Percentiles rank a stretch among this genome's conserved stretches.
Evolutionary conservation across 208 protist genomes (phyloP).

Genomic region (Leishmania lainsoni): DNA sequence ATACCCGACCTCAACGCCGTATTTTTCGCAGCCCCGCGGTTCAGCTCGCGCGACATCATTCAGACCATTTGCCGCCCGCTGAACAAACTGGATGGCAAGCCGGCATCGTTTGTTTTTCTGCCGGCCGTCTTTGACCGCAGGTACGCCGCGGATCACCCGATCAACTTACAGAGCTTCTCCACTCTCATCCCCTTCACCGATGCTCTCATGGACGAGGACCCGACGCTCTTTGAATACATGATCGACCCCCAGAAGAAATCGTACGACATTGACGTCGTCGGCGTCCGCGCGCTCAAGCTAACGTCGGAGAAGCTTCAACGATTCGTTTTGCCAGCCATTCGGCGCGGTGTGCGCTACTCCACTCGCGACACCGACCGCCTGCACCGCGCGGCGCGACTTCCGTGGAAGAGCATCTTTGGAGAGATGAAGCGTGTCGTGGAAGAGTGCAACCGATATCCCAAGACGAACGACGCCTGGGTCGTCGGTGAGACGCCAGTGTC

Average conservation of each 20-base stretch:
- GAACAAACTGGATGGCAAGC: slow-evolving; percentile 62
- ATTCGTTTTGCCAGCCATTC: slow-evolving; percentile 74
- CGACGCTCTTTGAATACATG: slow-evolving; percentile 78
- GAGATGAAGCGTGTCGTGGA: slow-evolving; percentile 73
- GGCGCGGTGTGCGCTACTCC: slow-evolving; percentile 77
- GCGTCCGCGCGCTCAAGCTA: slow-evolving; percentile 62
- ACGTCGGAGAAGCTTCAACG: slow-evolving; percentile 53
- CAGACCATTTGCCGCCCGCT: slow-evolving; percentile 83
- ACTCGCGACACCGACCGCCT: slow-evolving; percentile 61
- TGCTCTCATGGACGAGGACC: slow-evolving; percentile 86
- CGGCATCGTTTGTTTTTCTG: slow-evolving; percentile 70
- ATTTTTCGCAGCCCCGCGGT: slow-evolving; percentile 77
- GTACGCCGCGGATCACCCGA: slow-evolving; percentile 49
- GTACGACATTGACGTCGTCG: slow-evolving; percentile 78
- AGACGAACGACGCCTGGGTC: slow-evolving; percentile 83
- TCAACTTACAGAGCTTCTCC: slow-evolving; percentile 75
- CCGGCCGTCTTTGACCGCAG: slow-evolving; percentile 59
- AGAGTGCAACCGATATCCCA: slow-evolving; percentile 79
- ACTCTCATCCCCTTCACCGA: slow-evolving; percentile 81
- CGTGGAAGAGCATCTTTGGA: slow-evolving; percentile 70
- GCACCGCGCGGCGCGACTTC: slow-evolving; percentile 58
- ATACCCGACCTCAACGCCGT: slow-evolving; percentile 81
- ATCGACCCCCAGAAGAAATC: slow-evolving; percentile 74
- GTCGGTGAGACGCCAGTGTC: slow-evolving; percentile 72
- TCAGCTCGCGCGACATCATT: slow-evolving; percentile 83